A percentile compares a stretch with the other conserved stretches of the same genome.
Conservation (phyloP, 2,329 filamentous ascomycete genomes). For the Emmonsiellopsis sp. region DNA sequence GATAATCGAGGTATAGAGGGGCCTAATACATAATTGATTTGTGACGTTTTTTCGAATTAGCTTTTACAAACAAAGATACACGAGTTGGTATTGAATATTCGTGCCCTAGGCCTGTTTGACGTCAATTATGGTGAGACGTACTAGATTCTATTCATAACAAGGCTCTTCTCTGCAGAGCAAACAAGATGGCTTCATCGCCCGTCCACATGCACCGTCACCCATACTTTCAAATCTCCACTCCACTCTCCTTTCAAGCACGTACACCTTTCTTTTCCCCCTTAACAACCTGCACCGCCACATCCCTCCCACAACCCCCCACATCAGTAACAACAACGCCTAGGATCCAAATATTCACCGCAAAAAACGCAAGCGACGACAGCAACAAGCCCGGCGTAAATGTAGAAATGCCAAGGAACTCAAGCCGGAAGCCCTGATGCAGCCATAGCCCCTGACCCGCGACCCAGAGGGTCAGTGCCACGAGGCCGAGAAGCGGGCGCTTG, state of each 20-base stretch:
- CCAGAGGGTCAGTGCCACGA: constrained; percentile 63
- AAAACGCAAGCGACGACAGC: constrained; percentile 67
- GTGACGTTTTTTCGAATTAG: too few relatives aligned
- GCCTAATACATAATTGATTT: neutral
- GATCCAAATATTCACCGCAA: constrained; percentile 79
- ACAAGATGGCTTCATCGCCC: neutral
- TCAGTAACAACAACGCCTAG: constrained; percentile 71
- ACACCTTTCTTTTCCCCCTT: too few relatives aligned
- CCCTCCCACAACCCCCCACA: constrained; percentile 24
- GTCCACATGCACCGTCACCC: too few relatives aligned
- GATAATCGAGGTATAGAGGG: neutral
- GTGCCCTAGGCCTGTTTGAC: too few relatives aligned
- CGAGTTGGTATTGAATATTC: too few relatives aligned
- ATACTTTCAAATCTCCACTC: neutral
- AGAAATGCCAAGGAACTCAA: constrained; percentile 72
- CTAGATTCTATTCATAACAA: too few relatives aligned
- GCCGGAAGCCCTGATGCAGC: constrained; percentile 64
- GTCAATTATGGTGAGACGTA: too few relatives aligned
- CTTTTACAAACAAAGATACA: too few relatives aligned
- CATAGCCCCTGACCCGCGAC: constrained; percentile 63
- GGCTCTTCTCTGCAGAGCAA: neutral
- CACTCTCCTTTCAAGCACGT: neutral
- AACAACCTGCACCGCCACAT: neutral
- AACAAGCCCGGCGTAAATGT: constrained; percentile 83
- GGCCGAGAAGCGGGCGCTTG: constrained; percentile 49